Base-by-base conservation (phyloP, 2,329 filamentous ascomycete genomes). In the Paradendryphiella salina region DNA sequence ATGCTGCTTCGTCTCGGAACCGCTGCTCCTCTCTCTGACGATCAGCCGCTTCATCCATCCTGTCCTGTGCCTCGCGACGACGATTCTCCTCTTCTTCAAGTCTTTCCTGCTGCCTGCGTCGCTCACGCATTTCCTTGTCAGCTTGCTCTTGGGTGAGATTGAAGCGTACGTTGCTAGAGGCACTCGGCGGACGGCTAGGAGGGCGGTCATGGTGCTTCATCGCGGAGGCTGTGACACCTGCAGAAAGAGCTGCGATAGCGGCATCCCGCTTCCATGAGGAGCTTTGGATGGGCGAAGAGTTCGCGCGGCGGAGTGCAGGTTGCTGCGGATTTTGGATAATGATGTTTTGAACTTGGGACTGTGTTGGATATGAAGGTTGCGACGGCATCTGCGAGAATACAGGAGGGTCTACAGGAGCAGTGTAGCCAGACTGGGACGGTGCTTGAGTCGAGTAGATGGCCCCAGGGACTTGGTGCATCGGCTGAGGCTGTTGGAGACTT, bases 401-500 rank as follows among this genome's bases (percentile, higher is more conserved):
- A 1, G 76, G 69, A 35, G 75, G 72, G 3, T 73, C 74, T 18
- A 61, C 69, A 8, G 76, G 75, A 17, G 73, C 72, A 33, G 60
- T 66, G 54, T 79, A 78, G 5, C 69, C 65, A 33, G 74, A 50
- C 21, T 73, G 72, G 13, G 71, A 61, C 9, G 72, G 66, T 10
- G 71, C 67, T 52, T 79, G 76, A 4, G 73, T 73, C 15, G 74
- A 80, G 61, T 90, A 89, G 1, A 92, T 80, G 14, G 82, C 82
- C 54, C 82, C 82, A 31, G 86, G 85, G 2, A 95, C 84, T 0
- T 89, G 89, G 2, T 82, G 79, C 51, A 89, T 82, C 2, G 92
- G 92, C 61, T 91, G 87, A 2, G 92, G 92, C 63, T 96, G 90
- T 69, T 94, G 88, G n/a, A 96, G 79, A 9, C 86, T 85, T 26